Evolutionary conservation across 495 filamentous ascomycete genomes (phyloP), one percentile per base, ranked within the genome.

Genomic region (Neurospora cerealis): DNA sequence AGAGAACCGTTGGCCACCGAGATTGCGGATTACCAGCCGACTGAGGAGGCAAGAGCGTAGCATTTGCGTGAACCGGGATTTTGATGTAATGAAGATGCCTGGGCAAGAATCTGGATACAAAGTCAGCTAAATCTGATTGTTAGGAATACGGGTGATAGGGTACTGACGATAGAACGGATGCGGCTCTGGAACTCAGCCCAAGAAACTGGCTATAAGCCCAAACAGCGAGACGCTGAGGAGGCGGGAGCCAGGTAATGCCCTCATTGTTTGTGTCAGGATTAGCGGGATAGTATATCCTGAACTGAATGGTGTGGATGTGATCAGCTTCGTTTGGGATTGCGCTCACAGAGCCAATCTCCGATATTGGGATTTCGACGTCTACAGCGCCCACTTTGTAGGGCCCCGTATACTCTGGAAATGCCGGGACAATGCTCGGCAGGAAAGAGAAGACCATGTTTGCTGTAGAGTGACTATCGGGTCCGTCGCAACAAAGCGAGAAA

Each of bases 251-350:
- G 62, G 87, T 85, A 21, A 92, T 84, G 37, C 78, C 78, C 69
- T 77, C 82, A 70, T 81, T 82, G 54, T 79, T 77, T 19, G 84
- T 78, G 19, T 83, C 82, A 6, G 84, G 80, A 62, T 83, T 80
- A 41, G 88, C 88, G 4, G 93, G 93, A 78, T 95, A 94, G 83
- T 91, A 95, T 41, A 93, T 84, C 32, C 92, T 86, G 81, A 92
- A 95, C 69, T 89, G 89, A 48, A 94, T 81, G 7, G 93, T 95
- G 17, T 88, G 80, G 39, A 92, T 84, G 11, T 81, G 79, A 36
- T 83, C 78, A 2, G 84, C 80, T 24, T 81, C 82, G 4, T 88
- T 83, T 5, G 90, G 89, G 2, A 84, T 76, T 9, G 81, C 83
- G 37, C 81, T 83, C 0, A 88, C 86, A 0, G 86, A 83, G 4